Evolutionary conservation across 176 grass and related monocot species (phyloP).

Genomic region (Carex scoparia): DNA sequence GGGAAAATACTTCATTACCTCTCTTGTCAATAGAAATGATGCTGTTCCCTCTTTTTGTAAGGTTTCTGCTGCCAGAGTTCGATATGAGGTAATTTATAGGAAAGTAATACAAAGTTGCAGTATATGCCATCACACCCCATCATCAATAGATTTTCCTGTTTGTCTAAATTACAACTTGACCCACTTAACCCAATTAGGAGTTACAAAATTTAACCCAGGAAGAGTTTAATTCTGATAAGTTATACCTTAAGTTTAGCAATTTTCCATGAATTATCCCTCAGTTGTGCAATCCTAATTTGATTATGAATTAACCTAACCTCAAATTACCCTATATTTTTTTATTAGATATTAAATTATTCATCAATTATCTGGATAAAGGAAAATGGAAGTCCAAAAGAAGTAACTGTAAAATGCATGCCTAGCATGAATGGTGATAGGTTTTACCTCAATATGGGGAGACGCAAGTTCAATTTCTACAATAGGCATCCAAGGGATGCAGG

Average conservation of each 20-base stretch:
- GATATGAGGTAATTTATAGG: conserved; percentile 52
- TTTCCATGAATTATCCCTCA: not conserved
- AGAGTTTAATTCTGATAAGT: not conserved
- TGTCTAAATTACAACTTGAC: not conserved
- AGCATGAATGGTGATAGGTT: not conserved
- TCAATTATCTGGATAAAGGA: not conserved
- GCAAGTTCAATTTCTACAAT: not conserved
- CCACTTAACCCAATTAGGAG: not conserved
- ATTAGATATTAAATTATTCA: not conserved
- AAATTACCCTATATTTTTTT: not conserved
- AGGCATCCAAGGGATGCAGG: not conserved
- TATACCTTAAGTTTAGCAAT: not conserved
- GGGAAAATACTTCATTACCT: conserved; percentile 67
- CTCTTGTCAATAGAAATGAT: conserved; percentile 86
- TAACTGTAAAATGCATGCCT: not conserved
- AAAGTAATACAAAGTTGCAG: not conserved
- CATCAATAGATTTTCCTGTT: not conserved
- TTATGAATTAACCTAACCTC: not conserved
- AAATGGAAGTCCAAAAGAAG: not conserved
- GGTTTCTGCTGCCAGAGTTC: conserved; percentile 55
- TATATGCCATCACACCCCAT: not conserved
- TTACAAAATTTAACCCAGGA: conserved; percentile 5
- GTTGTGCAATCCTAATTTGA: not conserved
- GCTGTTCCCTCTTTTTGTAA: conserved; percentile 65
- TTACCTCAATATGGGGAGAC: not conserved